These are phyloP conservation scores for Phoma sp. DNA, from an alignment of 2,329 filamentous ascomycete genomes.

Conservation along the genomic window DNA sequence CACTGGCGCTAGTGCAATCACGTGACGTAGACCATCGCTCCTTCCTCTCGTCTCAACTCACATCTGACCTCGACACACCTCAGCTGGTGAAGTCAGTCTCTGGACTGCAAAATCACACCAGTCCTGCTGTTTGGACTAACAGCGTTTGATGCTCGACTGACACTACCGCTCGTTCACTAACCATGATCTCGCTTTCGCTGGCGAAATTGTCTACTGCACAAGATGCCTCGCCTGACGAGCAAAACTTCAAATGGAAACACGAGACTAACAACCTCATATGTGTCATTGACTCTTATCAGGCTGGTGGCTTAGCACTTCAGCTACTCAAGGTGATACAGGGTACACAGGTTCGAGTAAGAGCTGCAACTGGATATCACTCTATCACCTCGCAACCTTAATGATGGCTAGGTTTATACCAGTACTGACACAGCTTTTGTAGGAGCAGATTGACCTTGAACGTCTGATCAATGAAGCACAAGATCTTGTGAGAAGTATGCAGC, in stretches of 20 bases:
- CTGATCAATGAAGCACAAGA: conserved; percentile 29
- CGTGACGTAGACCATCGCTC: conserved; percentile 25
- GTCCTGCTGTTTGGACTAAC: neutral
- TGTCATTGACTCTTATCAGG: conserved; percentile 42
- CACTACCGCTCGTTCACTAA: conserved; percentile 9
- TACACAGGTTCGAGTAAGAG: conserved; percentile 53
- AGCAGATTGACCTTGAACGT: conserved; percentile 35
- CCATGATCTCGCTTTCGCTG: conserved; percentile 42
- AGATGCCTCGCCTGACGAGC: conserved; percentile 36
- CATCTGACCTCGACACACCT: neutral
- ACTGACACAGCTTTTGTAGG: conserved; percentile 25
- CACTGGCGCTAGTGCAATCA: conserved; percentile 23
- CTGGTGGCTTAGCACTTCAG: conserved; percentile 31
- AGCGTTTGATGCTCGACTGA: conserved; percentile 22
- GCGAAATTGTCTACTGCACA: conserved; percentile 44
- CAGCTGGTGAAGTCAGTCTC: neutral
- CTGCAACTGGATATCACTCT: neutral
- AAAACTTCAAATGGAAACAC: conserved; percentile 48
- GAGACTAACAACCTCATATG: conserved; percentile 40
- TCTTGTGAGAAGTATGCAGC: conserved; percentile 27
- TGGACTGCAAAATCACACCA: neutral
- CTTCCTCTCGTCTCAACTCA: conserved; percentile 22
- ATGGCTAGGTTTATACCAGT: neutral
- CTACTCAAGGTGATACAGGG: conserved; percentile 53
- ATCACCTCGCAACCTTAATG: neutral